Percentiles rank a stretch among this genome's conserved stretches.
phyloP scores from a whole-genome alignment of 169 alveolate genomes.

The Toxoplasma gondii region DNA sequence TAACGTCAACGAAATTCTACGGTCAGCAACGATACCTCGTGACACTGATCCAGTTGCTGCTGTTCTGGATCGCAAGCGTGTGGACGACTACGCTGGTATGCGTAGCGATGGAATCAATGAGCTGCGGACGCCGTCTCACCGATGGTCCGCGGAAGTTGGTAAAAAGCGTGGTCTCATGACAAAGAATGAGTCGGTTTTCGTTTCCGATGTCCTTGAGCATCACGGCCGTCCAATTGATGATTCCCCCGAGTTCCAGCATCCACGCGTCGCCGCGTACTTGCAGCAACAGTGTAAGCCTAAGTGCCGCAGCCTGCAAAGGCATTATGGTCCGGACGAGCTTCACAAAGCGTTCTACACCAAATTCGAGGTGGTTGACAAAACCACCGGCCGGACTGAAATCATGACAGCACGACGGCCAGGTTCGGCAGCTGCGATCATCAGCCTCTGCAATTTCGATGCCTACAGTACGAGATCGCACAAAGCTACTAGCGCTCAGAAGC shows the following conservation, averaged over 20 bases:
- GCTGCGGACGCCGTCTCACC: neutral
- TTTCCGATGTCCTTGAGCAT: conserved; percentile 1
- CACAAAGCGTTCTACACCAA: conserved; percentile 65
- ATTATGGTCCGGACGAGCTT: conserved; percentile 52
- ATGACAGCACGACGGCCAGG: conserved; percentile 73
- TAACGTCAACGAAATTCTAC: neutral
- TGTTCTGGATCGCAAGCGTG: neutral
- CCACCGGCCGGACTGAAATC: conserved; percentile 67
- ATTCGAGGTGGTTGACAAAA: conserved; percentile 57
- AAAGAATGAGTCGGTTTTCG: conserved; percentile 16
- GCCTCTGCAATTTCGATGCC: conserved; percentile 61
- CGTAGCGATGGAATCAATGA: conserved; percentile 19
- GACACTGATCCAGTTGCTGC: neutral
- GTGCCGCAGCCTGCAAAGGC: conserved; percentile 39
- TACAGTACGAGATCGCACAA: neutral
- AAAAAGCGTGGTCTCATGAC: neutral
- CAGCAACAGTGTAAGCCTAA: neutral
- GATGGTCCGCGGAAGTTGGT: neutral
- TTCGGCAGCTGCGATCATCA: conserved; percentile 57
- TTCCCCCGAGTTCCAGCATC: neutral
- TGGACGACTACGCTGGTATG: conserved; percentile 19
- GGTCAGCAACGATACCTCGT: neutral
- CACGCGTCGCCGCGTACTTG: neutral
- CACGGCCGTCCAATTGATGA: neutral
- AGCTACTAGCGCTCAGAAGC: neutral